These are phyloP conservation scores for Penicillium simplicissimum DNA, from an alignment of 495 filamentous ascomycete genomes.

Conservation along the genomic window DNA sequence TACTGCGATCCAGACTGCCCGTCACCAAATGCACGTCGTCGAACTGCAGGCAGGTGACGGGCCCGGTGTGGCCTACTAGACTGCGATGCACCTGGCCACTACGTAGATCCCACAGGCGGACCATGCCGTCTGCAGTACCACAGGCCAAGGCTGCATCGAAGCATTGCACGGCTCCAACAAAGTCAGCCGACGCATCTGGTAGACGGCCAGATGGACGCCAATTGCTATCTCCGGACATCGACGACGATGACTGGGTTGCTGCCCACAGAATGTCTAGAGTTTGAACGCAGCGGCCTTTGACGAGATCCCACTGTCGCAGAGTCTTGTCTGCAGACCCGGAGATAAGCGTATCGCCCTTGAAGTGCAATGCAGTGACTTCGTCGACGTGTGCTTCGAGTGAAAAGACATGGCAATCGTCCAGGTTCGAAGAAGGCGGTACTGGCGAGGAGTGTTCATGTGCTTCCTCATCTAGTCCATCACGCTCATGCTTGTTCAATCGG, in stretches of 20 bases:
- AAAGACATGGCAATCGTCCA: constrained; percentile 85
- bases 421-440: constrained; percentile 64
- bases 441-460: constrained; percentile 48
- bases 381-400: constrained; percentile 88
- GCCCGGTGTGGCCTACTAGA: constrained; percentile 93
- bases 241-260: constrained; percentile 82
- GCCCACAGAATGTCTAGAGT: constrained; percentile 99
- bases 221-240: constrained; percentile 53
- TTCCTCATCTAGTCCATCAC: constrained; percentile 62
- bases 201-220: constrained; percentile 60
- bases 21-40: constrained; percentile 95
- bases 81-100: constrained; percentile 96
- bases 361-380: constrained; percentile 92
- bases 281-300: constrained; percentile 93
- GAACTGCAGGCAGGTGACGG: constrained; percentile 94
- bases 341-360: constrained; percentile 82
- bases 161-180: constrained; percentile 92
- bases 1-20: constrained; percentile 89
- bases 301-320: constrained; percentile 94
- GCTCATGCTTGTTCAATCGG: constrained; percentile 64
- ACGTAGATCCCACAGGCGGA: constrained; percentile 93
- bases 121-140: constrained; percentile 97
- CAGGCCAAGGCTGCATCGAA: constrained; percentile 98
- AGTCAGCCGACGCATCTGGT: constrained; percentile 75
- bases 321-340: constrained; percentile 98